These are phyloP conservation scores for Phalaenopsis hybrid DNA, from an alignment of 116 monocot species.

Conservation along the genomic window DNA sequence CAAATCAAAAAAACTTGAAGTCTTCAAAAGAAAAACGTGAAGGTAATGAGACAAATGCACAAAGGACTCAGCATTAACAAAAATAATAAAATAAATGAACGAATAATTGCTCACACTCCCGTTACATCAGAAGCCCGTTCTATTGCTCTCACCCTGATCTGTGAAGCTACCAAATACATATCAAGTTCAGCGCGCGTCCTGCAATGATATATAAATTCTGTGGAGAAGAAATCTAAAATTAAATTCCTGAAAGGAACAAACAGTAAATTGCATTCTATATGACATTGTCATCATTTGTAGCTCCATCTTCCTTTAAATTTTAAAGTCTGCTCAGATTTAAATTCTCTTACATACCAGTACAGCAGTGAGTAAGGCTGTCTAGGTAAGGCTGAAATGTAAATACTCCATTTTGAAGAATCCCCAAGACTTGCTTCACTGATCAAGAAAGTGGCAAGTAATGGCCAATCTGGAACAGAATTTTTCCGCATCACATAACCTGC, in stretches of 20 bases:
- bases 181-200: slow-evolving; percentile 83
- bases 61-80: background rate
- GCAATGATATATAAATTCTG: slow-evolving; percentile 62
- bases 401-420: slow-evolving; percentile 73
- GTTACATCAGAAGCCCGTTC: slow-evolving; percentile 76
- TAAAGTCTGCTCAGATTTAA: background rate
- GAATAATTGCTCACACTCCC: slow-evolving; percentile 55
- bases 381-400: slow-evolving; percentile 87
- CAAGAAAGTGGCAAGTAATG: slow-evolving; percentile 71
- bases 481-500: slow-evolving; percentile 54
- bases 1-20: background rate
- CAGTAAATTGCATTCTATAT: background rate
- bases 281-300: background rate
- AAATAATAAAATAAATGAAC: background rate
- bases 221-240: slow-evolving; percentile 56
- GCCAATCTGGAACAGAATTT: slow-evolving; percentile 91
- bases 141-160: slow-evolving; percentile 80
- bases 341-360: slow-evolving; percentile 55
- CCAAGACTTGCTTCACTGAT: slow-evolving; percentile 88
- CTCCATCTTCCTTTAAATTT: background rate
- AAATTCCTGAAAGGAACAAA: slow-evolving; percentile 18
- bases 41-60: background rate
- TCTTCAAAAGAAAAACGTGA: background rate
- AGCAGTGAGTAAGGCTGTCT: slow-evolving; percentile 92
- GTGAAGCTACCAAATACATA: slow-evolving; percentile 77